phyloP scores from a whole-genome alignment of 768 basidiomycete genomes.

The Suillus variegatus region DNA sequence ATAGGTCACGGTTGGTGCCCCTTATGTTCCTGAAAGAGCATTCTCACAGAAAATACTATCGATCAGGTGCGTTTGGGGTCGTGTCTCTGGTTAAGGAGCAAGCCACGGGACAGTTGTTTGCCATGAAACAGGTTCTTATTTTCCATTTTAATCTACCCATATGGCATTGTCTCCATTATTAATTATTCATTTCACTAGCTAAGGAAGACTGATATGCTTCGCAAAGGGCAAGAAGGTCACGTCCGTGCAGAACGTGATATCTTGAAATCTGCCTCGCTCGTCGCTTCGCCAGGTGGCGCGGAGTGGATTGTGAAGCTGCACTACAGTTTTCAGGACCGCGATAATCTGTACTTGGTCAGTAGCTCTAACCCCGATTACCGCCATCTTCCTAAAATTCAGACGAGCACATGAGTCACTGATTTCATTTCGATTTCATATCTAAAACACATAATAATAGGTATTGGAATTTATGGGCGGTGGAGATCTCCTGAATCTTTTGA shows the following conservation, averaged over 20 bases:
- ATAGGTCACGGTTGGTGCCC: slow-evolving; percentile 81
- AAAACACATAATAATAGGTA: slow-evolving; percentile 51
- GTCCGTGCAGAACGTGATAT: slow-evolving; percentile 95
- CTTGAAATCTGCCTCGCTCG: slow-evolving; percentile 85
- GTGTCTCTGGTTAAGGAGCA: slow-evolving; percentile 90
- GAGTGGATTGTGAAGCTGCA: slow-evolving; percentile 94
- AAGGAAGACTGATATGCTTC: slow-evolving; percentile 89
- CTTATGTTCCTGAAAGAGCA: slow-evolving; percentile 27
- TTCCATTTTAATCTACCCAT: slow-evolving; percentile 28
- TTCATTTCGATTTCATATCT: slow-evolving; percentile 59
- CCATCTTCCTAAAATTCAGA: slow-evolving; percentile 19
- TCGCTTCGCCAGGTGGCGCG: slow-evolving; percentile 69
- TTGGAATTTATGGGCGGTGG: slow-evolving; percentile 97
- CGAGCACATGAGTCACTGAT: slow-evolving; percentile 38
- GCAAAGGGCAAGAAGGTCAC: slow-evolving; percentile 96
- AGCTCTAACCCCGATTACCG: slow-evolving; percentile 33
- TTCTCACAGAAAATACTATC: slow-evolving; percentile 28
- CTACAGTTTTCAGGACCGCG: slow-evolving; percentile 95
- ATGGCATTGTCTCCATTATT: slow-evolving; percentile 18
- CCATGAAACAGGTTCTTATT: slow-evolving; percentile 88
- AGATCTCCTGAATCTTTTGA: slow-evolving; percentile 93
- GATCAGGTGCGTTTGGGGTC: slow-evolving; percentile 89
- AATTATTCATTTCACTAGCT: slow-evolving; percentile 47
- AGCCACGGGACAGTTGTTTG: slow-evolving; percentile 77
- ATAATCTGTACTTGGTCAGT: slow-evolving; percentile 90